phyloP scores from a whole-genome alignment of 495 filamentous ascomycete species.

The Podospora bellae-mahoneyi region DNA sequence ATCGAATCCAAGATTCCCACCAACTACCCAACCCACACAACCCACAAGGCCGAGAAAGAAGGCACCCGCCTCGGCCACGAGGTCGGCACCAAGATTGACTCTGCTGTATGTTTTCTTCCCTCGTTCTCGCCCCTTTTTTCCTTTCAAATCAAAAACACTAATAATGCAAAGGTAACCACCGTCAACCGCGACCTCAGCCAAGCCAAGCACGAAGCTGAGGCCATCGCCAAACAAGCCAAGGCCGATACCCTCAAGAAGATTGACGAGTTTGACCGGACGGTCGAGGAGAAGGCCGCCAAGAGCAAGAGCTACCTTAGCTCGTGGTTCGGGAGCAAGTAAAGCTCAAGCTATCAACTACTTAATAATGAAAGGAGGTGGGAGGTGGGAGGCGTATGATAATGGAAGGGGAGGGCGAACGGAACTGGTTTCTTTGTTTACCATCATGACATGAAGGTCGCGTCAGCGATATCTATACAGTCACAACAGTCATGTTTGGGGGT shows the following conservation, averaged over 20 bases:
- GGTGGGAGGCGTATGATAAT: neutral
- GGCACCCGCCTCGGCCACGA: conserved; percentile 41
- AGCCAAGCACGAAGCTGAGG: conserved; percentile 54
- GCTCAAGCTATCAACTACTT: neutral
- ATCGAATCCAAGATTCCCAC: conserved; percentile 59
- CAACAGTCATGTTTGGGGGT: neutral
- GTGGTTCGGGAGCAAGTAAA: conserved; percentile 73
- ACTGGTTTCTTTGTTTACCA: conserved; percentile 5
- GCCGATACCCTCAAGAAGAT: conserved; percentile 65
- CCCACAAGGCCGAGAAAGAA: conserved; percentile 38
- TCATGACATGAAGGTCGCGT: neutral
- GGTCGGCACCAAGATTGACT: conserved; percentile 42
- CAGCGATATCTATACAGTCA: conserved; percentile 1
- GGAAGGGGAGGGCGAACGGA: neutral
- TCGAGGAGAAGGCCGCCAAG: conserved; percentile 71
- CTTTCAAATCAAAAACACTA: neutral
- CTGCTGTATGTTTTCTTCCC: conserved; percentile 9
- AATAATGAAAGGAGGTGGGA: too few relatives aligned
- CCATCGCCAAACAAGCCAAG: conserved; percentile 56
- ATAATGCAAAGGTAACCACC: conserved; percentile 53
- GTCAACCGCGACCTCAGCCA: conserved; percentile 56
- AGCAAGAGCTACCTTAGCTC: conserved; percentile 73
- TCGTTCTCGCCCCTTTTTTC: neutral
- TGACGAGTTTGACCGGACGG: conserved; percentile 67
- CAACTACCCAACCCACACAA: conserved; percentile 33